Percentiles rank a stretch among this genome's conserved stretches.
phyloP scores from a whole-genome alignment of 257 asterid genomes.

The Nemophila menziesii region DNA sequence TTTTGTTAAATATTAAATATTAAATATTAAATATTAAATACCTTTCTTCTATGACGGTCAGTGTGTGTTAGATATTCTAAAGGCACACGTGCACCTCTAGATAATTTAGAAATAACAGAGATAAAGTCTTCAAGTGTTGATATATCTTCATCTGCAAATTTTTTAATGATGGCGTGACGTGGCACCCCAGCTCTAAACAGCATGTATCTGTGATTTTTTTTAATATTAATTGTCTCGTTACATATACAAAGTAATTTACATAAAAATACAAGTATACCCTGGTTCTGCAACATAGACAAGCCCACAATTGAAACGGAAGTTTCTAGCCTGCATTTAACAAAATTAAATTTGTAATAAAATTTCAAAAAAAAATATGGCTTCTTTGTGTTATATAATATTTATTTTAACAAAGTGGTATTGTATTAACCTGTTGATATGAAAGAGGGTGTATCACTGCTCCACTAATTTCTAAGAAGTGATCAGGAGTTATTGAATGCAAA shows the following conservation, averaged over 20 bases:
- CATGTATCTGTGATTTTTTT: slow-evolving; percentile 49
- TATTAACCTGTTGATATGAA: slow-evolving; percentile 96
- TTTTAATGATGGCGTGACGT: slow-evolving; percentile 88
- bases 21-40: slow-evolving; percentile 19
- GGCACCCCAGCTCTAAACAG: slow-evolving; percentile 94
- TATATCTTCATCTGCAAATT: slow-evolving; percentile 92
- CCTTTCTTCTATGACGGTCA: slow-evolving; percentile 97
- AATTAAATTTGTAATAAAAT: slow-evolving; percentile 2
- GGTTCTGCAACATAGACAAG: slow-evolving; percentile 95
- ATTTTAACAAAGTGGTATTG: neutral
- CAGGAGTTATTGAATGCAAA: slow-evolving; percentile 85
- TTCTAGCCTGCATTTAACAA: slow-evolving; percentile 73
- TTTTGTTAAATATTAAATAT: neutral
- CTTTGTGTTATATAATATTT: neutral
- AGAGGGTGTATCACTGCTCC: slow-evolving; percentile 97
- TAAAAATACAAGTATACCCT: slow-evolving; percentile 47
- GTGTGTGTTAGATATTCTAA: slow-evolving; percentile 70
- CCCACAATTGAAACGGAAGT: slow-evolving; percentile 91
- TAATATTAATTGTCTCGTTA: no score
- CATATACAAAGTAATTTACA: neutral
- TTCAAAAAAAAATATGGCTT: neutral
- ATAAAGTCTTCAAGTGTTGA: slow-evolving; percentile 71
- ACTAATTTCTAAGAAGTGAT: slow-evolving; percentile 90
- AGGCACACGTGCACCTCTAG: slow-evolving; percentile 94
- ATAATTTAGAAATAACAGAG: slow-evolving; percentile 62